phyloP scores from a whole-genome alignment of 2,329 filamentous ascomycete genomes.

The Colletotrichum sidae region DNA sequence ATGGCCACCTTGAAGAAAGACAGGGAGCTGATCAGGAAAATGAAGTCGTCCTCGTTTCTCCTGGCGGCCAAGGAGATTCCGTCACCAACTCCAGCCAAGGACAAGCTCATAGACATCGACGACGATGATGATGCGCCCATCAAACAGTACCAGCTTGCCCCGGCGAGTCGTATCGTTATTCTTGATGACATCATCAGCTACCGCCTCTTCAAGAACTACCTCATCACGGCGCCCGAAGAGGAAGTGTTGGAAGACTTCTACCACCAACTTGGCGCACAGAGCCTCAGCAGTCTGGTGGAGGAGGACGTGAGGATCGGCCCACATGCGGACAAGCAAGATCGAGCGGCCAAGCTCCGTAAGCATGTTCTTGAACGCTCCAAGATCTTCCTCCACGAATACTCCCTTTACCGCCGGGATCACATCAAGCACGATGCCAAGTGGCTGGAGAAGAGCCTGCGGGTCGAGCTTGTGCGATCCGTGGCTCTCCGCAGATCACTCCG shows the following conservation, averaged over 20 bases:
- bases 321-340: conserved; percentile 72
- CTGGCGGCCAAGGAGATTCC: conserved; percentile 83
- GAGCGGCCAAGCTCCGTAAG: conserved; percentile 77
- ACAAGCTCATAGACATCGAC: conserved; percentile 62
- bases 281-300: conserved; percentile 81
- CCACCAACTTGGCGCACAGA: conserved; percentile 79
- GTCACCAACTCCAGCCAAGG: conserved; percentile 51
- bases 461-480: conserved; percentile 83
- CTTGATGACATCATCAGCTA: conserved; percentile 92
- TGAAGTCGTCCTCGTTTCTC: conserved; percentile 82
- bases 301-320: conserved; percentile 81
- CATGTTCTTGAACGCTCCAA: conserved; percentile 89
- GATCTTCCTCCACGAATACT: conserved; percentile 85
- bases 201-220: conserved; percentile 84
- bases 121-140: conserved; percentile 72
- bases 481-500: conserved; percentile 81
- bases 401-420: conserved; percentile 77
- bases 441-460: conserved; percentile 86
- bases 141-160: conserved; percentile 82
- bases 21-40: conserved; percentile 79
- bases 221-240: conserved; percentile 91
- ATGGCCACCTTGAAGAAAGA: conserved; percentile 78
- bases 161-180: conserved; percentile 79
- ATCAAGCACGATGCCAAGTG: conserved; percentile 90
- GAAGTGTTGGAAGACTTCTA: conserved; percentile 90